These are phyloP conservation scores for Ogataea siamensis DNA, from an alignment of 805 yeast species.

Conservation along the genomic window DNA sequence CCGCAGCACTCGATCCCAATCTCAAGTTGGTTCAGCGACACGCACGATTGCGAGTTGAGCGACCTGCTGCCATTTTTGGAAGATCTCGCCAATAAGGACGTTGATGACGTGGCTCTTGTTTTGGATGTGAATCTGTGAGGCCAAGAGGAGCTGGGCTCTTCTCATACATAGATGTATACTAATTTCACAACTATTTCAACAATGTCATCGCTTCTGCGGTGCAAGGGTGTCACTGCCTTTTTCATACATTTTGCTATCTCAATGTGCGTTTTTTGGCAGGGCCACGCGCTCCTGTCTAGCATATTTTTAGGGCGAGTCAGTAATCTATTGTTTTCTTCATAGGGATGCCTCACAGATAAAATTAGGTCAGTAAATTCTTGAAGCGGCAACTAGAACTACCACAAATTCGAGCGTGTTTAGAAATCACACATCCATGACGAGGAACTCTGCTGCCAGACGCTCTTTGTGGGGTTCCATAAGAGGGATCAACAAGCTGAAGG, in stretches of 20 bases:
- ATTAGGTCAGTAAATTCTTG: slow-evolving; percentile 2
- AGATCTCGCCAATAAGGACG: slow-evolving; percentile 70
- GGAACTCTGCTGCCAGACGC: slow-evolving; percentile 18
- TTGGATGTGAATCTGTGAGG: slow-evolving; percentile 60
- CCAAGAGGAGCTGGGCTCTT: slow-evolving; percentile 13
- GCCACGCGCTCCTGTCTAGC: background rate
- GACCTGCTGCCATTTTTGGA: slow-evolving; percentile 90
- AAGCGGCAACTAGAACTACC: background rate
- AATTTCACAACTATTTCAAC: background rate
- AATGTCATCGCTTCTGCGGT: background rate
- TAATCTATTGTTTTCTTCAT: slow-evolving; percentile 1
- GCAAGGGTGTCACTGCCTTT: slow-evolving; percentile 2
- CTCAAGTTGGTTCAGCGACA: slow-evolving; percentile 96
- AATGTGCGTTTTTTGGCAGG: too few relatives aligned
- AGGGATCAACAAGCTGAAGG: slow-evolving; percentile 11
- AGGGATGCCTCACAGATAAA: slow-evolving; percentile 5
- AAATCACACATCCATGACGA: slow-evolving; percentile 11
- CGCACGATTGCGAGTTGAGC: slow-evolving; percentile 91
- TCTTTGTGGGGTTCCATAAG: slow-evolving; percentile 25
- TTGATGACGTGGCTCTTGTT: slow-evolving; percentile 82
- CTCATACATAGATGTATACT: slow-evolving; percentile 12
- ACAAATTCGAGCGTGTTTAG: slow-evolving; percentile 1
- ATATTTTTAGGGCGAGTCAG: background rate
- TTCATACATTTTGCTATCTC: too few relatives aligned
- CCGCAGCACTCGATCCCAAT: slow-evolving; percentile 98